These are phyloP conservation scores for Hansenula lynferdii DNA, from an alignment of 1,139 yeast species.

Conservation along the genomic window DNA sequence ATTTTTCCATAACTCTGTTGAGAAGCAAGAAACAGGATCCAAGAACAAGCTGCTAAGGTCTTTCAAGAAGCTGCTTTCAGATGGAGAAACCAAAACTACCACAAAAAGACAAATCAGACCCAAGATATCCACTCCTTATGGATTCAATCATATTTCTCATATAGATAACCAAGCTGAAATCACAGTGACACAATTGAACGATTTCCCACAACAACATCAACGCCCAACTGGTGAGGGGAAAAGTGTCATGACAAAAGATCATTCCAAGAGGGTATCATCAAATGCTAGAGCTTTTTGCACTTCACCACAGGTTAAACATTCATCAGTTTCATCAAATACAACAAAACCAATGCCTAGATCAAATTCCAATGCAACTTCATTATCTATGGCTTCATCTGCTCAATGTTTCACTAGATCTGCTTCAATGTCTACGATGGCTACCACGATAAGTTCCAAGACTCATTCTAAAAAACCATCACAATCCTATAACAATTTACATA, in stretches of 20 bases:
- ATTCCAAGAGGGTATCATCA: not conserved
- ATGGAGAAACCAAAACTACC: constrained; percentile 1
- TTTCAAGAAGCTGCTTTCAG: constrained; percentile 19
- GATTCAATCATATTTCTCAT: constrained; percentile 22
- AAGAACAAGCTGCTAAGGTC: constrained; percentile 18
- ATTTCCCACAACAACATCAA: not conserved
- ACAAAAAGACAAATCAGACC: constrained; percentile 3
- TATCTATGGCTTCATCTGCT: constrained; percentile 3
- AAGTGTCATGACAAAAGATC: not conserved
- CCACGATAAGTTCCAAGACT: constrained; percentile 6
- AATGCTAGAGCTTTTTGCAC: constrained; percentile 5
- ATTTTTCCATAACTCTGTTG: constrained; percentile 13
- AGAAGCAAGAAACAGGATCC: not conserved
- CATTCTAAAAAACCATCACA: constrained; percentile 9
- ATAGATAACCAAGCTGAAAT: constrained; percentile 11
- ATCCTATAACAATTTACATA: not conserved
- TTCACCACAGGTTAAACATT: constrained; percentile 3
- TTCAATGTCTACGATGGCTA: constrained; percentile 14
- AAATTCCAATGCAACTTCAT: constrained; percentile 5
- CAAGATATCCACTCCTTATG: constrained; percentile 23
- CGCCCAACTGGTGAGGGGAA: not conserved
- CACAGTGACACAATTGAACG: not conserved
- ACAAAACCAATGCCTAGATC: constrained; percentile 6
- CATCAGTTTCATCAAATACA: not conserved
- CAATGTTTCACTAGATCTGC: constrained; percentile 12